Percentiles rank a stretch among this genome's conserved stretches.
phyloP scores from a whole-genome alignment of 2,329 filamentous ascomycete genomes.

The Fusarium compactum region DNA sequence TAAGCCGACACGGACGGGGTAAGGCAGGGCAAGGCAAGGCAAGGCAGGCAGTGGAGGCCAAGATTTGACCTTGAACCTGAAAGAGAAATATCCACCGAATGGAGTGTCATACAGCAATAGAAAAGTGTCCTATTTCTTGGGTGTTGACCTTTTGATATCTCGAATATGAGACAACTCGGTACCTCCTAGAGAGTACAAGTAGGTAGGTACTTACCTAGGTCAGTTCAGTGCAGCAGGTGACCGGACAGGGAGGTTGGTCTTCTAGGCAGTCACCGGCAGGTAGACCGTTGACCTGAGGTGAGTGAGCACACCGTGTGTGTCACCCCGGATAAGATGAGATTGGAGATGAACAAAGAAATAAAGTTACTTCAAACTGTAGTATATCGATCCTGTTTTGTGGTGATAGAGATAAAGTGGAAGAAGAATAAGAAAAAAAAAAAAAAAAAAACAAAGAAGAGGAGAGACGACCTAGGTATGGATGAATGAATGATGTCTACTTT shows the following conservation, averaged over 20 bases:
- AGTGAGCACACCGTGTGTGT: conserved; percentile 27
- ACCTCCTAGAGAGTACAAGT: not conserved
- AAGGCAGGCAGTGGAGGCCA: not conserved
- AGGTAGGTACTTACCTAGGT: conserved; percentile 2
- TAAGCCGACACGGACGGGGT: conserved; percentile 11
- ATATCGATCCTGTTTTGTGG: not conserved
- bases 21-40: not conserved
- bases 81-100: not conserved
- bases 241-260: conserved; percentile 29
- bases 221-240: conserved; percentile 32
- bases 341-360: not conserved
- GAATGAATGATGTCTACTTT: conserved; percentile 15
- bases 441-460: conserved; percentile 1
- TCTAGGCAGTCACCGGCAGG: conserved; percentile 30
- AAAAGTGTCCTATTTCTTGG: not conserved
- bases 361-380: not conserved
- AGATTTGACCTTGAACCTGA: not conserved
- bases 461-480: not conserved
- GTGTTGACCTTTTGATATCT: not conserved
- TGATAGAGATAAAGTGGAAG: not conserved
- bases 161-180: not conserved
- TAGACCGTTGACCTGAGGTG: conserved; percentile 18
- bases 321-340: conserved; percentile 14
- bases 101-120: not conserved
- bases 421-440: not conserved